Evolutionary conservation across 345 rosid species (phyloP).

Genomic region (Moringa oleifera): DNA sequence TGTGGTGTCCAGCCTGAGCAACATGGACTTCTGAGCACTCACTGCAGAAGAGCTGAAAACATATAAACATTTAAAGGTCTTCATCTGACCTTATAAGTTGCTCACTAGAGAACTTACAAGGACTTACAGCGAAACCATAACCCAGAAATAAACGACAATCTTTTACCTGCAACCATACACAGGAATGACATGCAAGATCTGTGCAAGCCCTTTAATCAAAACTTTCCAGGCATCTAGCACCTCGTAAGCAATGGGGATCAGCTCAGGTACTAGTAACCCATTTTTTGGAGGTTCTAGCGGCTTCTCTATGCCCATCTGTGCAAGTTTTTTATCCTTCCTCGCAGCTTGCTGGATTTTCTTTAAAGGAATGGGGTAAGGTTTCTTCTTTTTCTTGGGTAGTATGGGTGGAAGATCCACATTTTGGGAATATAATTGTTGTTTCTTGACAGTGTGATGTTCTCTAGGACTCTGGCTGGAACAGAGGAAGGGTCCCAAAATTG

Average conservation of each 20-base stretch:
- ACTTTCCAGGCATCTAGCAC: constrained; percentile 74
- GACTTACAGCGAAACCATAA: background rate
- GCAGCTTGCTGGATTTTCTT: constrained; percentile 59
- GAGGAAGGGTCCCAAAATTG: constrained; percentile 22
- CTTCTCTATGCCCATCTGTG: constrained; percentile 75
- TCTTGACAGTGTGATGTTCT: constrained; percentile 18
- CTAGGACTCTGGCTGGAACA: constrained; percentile 38
- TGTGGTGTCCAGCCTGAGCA: constrained; percentile 56
- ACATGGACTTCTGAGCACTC: constrained; percentile 83
- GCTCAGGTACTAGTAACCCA: constrained; percentile 67
- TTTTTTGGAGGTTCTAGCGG: constrained; percentile 79
- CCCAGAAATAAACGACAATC: background rate
- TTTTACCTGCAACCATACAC: constrained; percentile 71
- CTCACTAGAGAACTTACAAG: background rate
- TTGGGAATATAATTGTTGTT: constrained; percentile 35
- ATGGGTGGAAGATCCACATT: constrained; percentile 77
- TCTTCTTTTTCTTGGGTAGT: constrained; percentile 76
- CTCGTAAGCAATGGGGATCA: constrained; percentile 67
- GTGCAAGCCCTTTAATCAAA: constrained; percentile 70
- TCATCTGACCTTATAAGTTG: background rate
- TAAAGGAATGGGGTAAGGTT: constrained; percentile 72
- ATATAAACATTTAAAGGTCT: constrained; percentile 3
- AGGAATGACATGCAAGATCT: constrained; percentile 71
- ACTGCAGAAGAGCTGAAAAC: constrained; percentile 28
- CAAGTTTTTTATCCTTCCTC: constrained; percentile 63